Evolutionary conservation across 2,329 filamentous ascomycete species (phyloP).

Genomic region (Beauveria pseudobassiana): DNA sequence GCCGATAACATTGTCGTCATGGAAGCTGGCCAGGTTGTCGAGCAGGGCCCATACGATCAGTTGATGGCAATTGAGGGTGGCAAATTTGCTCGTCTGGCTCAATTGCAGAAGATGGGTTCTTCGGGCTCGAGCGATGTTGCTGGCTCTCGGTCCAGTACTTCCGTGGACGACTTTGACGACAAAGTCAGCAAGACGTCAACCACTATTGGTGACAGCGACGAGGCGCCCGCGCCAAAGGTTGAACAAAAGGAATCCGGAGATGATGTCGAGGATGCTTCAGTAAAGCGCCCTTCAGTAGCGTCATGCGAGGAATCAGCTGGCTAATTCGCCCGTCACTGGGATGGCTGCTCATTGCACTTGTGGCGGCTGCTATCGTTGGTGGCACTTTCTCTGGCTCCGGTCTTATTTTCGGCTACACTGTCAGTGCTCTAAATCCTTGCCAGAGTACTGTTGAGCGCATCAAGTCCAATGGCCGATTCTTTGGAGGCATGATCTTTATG

Average conservation of each 20-base stretch:
- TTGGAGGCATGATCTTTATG: conserved; percentile 52
- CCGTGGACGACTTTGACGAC: not conserved
- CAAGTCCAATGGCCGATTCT: conserved; percentile 41
- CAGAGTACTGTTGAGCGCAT: conserved; percentile 38
- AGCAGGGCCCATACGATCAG: conserved; percentile 51
- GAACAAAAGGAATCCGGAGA: not conserved
- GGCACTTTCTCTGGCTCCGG: conserved; percentile 50
- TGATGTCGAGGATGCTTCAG: not conserved
- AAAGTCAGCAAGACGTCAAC: not conserved
- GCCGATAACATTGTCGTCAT: conserved; percentile 59
- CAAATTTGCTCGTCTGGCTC: conserved; percentile 2
- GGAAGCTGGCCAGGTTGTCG: conserved; percentile 45
- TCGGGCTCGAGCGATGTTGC: not conserved
- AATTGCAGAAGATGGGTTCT: not conserved
- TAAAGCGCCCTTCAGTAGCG: conserved; percentile 15
- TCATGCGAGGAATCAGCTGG: conserved; percentile 14
- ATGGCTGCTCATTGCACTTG: conserved; percentile 38
- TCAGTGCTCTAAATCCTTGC: conserved; percentile 50
- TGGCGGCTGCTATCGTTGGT: conserved; percentile 45
- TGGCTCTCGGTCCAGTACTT: not conserved
- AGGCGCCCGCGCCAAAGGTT: not conserved
- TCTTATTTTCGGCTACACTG: conserved; percentile 52
- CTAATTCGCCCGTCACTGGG: conserved; percentile 27
- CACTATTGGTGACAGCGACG: not conserved
- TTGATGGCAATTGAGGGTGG: conserved; percentile 36